Percentiles rank a stretch among this genome's conserved stretches.
phyloP scores from a whole-genome alignment of 352 stramenopile genomes.

The Globisporangium acanthophoron region DNA sequence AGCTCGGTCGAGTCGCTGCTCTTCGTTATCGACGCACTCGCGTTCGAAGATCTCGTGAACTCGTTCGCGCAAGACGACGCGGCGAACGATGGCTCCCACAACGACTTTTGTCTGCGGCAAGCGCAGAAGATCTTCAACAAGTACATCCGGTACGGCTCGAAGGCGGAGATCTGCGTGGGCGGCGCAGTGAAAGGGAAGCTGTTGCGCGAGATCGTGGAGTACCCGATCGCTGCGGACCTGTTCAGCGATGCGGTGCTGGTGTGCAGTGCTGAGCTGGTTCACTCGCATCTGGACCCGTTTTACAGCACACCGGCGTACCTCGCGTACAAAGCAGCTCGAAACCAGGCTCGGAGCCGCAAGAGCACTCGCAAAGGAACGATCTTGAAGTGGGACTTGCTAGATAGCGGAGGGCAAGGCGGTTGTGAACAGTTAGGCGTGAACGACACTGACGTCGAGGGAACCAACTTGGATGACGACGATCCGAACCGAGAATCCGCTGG shows the following conservation, averaged over 20 bases:
- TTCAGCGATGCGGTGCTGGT: conserved; percentile 57
- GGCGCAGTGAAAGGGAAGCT: conserved; percentile 40
- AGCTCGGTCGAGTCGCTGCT: conserved; percentile 61
- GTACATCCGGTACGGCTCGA: conserved; percentile 66
- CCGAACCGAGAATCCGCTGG: not conserved
- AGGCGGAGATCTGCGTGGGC: conserved; percentile 52
- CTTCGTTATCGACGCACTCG: conserved; percentile 62
- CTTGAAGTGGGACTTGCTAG: conserved; percentile 4
- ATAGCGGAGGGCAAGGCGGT: not conserved
- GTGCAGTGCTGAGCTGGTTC: conserved; percentile 55
- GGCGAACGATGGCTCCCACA: conserved; percentile 21
- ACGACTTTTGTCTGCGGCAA: conserved; percentile 56
- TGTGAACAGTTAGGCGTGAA: not conserved
- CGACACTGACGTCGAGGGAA: not conserved
- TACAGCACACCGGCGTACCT: conserved; percentile 40
- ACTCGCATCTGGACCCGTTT: conserved; percentile 57
- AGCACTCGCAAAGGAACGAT: conserved; percentile 1
- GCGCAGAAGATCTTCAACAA: conserved; percentile 79
- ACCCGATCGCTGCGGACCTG: conserved; percentile 35
- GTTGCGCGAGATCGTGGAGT: conserved; percentile 36
- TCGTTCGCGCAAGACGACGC: conserved; percentile 22
- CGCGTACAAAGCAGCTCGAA: conserved; percentile 26
- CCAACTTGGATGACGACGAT: not conserved
- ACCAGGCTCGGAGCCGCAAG: not conserved
- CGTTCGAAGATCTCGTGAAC: conserved; percentile 60